A percentile compares a stretch with the other conserved stretches of the same genome.
These are phyloP conservation scores for Paramecium primaurelia DNA, from an alignment of 73 alveolate species.

Conservation along the genomic window DNA sequence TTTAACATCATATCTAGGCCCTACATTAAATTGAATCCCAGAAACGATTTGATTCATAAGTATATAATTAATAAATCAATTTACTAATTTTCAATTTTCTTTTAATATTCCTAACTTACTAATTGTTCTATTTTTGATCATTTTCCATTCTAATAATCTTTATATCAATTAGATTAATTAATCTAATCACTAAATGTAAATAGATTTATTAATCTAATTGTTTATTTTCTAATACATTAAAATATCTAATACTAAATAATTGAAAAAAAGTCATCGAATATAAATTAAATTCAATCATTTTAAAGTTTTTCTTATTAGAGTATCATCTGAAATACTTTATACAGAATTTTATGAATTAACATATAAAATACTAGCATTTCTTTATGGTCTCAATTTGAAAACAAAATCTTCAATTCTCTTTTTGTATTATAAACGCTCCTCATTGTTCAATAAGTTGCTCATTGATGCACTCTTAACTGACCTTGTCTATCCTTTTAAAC, in stretches of 20 bases:
- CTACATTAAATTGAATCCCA: constrained; percentile 52
- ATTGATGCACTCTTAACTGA: too few species aligned
- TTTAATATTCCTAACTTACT: background rate
- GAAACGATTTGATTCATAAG: background rate
- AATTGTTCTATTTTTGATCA: background rate
- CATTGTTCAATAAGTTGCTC: too few species aligned
- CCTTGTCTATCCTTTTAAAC: too few species aligned
- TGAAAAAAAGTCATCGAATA: too few species aligned
- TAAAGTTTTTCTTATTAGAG: background rate
- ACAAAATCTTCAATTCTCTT: constrained; percentile 10
- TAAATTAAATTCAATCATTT: background rate
- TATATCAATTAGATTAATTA: background rate
- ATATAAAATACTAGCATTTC: background rate
- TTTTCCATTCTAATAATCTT: background rate
- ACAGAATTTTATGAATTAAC: background rate
- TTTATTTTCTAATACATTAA: background rate
- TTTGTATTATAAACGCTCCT: background rate
- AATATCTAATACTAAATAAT: too few species aligned
- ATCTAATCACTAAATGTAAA: background rate
- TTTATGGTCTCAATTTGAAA: constrained; percentile 8
- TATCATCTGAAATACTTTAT: background rate
- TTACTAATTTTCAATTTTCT: background rate
- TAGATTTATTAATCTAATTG: background rate
- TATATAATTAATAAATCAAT: too few species aligned
- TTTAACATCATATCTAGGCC: constrained; percentile 49